Conservation (phyloP, 768 basidiomycete species). For the Amanita thiersii region DNA sequence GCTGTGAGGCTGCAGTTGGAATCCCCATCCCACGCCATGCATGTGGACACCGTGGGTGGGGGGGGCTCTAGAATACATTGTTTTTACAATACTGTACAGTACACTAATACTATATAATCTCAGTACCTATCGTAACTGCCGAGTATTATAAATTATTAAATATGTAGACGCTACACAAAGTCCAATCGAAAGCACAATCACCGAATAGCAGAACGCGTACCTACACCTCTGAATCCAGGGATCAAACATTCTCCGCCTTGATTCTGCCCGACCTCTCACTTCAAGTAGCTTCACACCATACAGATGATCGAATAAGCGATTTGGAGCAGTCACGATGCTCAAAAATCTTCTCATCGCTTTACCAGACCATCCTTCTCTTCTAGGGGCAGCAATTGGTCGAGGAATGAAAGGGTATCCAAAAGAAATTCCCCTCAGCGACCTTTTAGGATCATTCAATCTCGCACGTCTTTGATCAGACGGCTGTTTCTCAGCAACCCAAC, state of each 20-base stretch:
- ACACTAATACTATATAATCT: constrained; percentile 2
- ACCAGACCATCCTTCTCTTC: constrained; percentile 17
- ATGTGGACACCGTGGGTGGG: too few species aligned
- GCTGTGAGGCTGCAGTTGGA: not conserved
- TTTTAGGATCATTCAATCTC: constrained; percentile 35
- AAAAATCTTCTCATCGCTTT: constrained; percentile 13
- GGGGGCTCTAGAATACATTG: too few species aligned
- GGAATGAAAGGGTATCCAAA: constrained; percentile 58
- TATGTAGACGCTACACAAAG: constrained; percentile 29
- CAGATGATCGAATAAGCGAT: constrained; percentile 33
- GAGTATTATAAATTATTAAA: constrained; percentile 35
- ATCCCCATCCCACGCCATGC: too few species aligned
- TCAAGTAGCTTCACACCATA: constrained; percentile 35
- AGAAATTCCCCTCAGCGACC: constrained; percentile 35
- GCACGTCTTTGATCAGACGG: constrained; percentile 33
- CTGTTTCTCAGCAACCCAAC: constrained; percentile 36
- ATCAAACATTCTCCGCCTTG: constrained; percentile 43
- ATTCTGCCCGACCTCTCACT: constrained; percentile 36
- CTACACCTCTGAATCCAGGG: constrained; percentile 49
- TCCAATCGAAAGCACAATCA: constrained; percentile 35
- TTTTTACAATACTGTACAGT: not conserved
- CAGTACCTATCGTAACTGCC: constrained; percentile 19
- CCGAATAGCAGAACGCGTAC: constrained; percentile 48
- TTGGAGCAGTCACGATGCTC: constrained; percentile 34
- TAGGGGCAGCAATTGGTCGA: constrained; percentile 25